Evolutionary conservation across 2,329 filamentous ascomycete species (phyloP).

Genomic region (Penicillium sp.): DNA sequence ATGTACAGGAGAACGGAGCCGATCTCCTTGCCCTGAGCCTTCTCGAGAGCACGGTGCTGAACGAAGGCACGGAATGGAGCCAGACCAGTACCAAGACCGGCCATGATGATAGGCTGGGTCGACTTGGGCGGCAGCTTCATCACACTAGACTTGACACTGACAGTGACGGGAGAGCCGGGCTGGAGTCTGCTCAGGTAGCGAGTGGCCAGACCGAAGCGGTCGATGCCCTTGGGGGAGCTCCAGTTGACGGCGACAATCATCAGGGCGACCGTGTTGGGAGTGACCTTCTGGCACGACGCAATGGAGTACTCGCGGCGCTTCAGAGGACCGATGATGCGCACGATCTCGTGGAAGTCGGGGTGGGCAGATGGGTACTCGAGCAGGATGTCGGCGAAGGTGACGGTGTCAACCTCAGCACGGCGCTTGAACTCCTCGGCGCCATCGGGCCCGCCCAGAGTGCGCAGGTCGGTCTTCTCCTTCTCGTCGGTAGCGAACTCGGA

Average conservation of each 20-base stretch:
- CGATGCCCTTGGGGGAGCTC: constrained; percentile 81
- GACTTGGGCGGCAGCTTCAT: constrained; percentile 94
- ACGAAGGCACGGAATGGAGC: constrained; percentile 99
- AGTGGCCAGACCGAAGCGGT: constrained; percentile 88
- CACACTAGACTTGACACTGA: constrained; percentile 93
- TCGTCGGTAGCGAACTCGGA: constrained; percentile 80
- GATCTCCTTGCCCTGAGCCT: constrained; percentile 93
- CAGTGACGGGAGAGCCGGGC: constrained; percentile 74
- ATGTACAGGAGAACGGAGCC: constrained; percentile 92
- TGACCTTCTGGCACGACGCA: constrained; percentile 91
- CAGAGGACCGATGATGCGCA: constrained; percentile 79
- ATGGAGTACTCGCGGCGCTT: constrained; percentile 99
- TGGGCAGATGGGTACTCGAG: constrained; percentile 86
- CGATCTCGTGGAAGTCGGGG: constrained; percentile 80
- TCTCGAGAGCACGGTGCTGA: constrained; percentile 96
- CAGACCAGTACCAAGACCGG: constrained; percentile 93
- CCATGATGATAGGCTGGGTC: constrained; percentile 95
- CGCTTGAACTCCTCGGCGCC: constrained; percentile 88
- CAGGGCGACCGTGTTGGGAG: constrained; percentile 79
- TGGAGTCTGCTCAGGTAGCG: constrained; percentile 75
- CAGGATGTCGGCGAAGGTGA: constrained; percentile 86
- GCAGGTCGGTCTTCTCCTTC: constrained; percentile 73
- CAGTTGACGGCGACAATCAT: constrained; percentile 98
- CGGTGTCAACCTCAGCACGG: constrained; percentile 80
- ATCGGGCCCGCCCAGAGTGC: constrained; percentile 68